These are phyloP conservation scores for Zea luxurians DNA, from an alignment of 176 grass and related monocot genomes.

Conservation along the genomic window DNA sequence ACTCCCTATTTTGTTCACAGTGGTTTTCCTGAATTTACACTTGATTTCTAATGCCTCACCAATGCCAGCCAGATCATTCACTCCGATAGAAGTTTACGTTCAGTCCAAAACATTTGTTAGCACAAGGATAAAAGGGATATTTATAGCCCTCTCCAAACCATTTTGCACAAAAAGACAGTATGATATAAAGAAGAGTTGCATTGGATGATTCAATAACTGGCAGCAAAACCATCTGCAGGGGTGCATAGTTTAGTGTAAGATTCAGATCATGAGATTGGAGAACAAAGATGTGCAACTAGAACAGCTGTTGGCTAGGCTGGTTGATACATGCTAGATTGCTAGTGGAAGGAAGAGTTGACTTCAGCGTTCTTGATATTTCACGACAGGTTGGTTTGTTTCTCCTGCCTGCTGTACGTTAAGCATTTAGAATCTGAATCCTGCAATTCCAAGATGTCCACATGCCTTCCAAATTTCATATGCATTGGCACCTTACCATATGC, in stretches of 20 bases:
- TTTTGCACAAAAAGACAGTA: not conserved
- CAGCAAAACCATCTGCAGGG: not conserved
- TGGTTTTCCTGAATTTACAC: not conserved
- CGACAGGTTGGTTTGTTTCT: not conserved
- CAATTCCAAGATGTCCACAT: not conserved
- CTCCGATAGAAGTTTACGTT: not conserved
- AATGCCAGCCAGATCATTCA: not conserved
- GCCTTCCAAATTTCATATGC: not conserved
- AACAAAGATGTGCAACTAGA: conserved; percentile 2
- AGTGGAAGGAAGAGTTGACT: conserved; percentile 6
- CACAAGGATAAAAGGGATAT: not conserved
- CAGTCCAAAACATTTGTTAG: not conserved
- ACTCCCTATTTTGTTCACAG: not conserved
- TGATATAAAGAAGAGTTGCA: not conserved
- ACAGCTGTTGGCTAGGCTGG: not conserved
- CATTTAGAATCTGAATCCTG: conserved; percentile 26
- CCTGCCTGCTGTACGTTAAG: not conserved
- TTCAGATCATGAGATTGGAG: conserved; percentile 8
- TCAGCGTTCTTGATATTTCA: not conserved
- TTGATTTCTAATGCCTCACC: not conserved
- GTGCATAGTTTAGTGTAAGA: conserved; percentile 14
- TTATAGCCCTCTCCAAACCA: not conserved
- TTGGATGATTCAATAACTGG: not conserved
- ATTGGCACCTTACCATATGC: not conserved
- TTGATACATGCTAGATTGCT: conserved; percentile 5